A percentile compares a stretch with the other conserved stretches of the same genome.
Conservation (phyloP, 108 stramenopile genomes). For the Discostella stelligeroides region DNA sequence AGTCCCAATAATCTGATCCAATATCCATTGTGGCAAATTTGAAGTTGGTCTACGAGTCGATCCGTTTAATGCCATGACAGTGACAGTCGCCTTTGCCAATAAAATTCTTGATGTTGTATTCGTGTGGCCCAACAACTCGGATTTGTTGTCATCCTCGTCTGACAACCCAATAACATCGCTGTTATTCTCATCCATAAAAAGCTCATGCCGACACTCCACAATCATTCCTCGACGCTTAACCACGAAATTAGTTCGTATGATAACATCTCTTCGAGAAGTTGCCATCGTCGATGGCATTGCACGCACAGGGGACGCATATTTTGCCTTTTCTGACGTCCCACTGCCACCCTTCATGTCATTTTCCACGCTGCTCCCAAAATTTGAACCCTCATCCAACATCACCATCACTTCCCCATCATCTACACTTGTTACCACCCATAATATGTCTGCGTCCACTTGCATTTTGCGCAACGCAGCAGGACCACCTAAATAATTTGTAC, state of each 20-base stretch:
- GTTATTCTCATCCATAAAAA: conserved; percentile 27
- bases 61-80: conserved; percentile 58
- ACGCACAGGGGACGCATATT: neutral
- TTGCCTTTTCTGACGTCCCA: neutral
- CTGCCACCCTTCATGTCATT: conserved; percentile 10
- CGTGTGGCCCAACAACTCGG: neutral
- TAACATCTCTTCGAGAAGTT: conserved; percentile 32
- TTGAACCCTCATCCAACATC: conserved; percentile 10
- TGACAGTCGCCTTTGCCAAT: conserved; percentile 62
- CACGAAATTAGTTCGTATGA: conserved; percentile 49
- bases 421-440: conserved; percentile 65
- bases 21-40: conserved; percentile 56
- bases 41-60: conserved; percentile 54
- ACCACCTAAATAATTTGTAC: conserved; percentile 67
- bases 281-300: neutral
- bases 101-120: neutral
- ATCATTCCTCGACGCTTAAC: conserved; percentile 63
- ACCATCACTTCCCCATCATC: conserved; percentile 44
- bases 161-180: neutral
- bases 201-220: conserved; percentile 58
- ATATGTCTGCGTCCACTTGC: conserved; percentile 54
- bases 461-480: conserved; percentile 57
- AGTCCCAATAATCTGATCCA: conserved; percentile 22
- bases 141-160: too few species aligned
- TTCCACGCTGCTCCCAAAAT: neutral